A percentile compares a stretch with the other conserved stretches of the same genome.
phyloP scores from a whole-genome alignment of 1,284 basidiomycete species.

The Leccinum solheimii region DNA sequence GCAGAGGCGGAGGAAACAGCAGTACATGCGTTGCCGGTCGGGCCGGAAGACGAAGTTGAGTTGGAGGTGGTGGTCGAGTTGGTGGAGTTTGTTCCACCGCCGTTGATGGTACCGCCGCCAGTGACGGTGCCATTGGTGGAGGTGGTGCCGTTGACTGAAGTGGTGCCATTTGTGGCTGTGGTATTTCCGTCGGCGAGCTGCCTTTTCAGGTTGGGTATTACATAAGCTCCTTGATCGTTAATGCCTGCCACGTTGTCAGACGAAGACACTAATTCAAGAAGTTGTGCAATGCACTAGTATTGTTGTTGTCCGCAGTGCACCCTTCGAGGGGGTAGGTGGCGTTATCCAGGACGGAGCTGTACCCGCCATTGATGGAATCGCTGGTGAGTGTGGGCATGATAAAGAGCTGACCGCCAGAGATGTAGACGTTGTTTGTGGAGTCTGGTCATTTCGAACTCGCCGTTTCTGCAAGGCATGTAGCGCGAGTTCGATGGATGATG shows the following conservation, averaged over 20 bases:
- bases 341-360: conserved; percentile 57
- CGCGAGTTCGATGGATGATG: neutral
- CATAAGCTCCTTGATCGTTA: conserved; percentile 21
- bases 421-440: conserved; percentile 64
- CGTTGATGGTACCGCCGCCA: conserved; percentile 5
- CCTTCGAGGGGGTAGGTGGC: conserved; percentile 65
- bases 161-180: neutral
- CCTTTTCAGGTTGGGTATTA: conserved; percentile 25
- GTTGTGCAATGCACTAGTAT: conserved; percentile 13
- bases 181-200: conserved; percentile 18
- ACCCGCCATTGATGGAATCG: conserved; percentile 53
- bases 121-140: conserved; percentile 8
- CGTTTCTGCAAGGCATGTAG: conserved; percentile 48
- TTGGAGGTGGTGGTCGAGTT: conserved; percentile 27
- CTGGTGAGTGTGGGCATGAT: conserved; percentile 81
- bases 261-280: neutral
- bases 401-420: conserved; percentile 69
- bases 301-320: conserved; percentile 50
- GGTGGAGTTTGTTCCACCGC: conserved; percentile 27
- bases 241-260: conserved; percentile 10
- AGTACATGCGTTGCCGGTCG: conserved; percentile 37
- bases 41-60: conserved; percentile 20
- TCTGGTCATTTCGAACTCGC: conserved; percentile 81
- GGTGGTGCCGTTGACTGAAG: neutral
- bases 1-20: conserved; percentile 61